Conservation (phyloP, 148 eudicot genomes). For the Camellia granthamiana region DNA sequence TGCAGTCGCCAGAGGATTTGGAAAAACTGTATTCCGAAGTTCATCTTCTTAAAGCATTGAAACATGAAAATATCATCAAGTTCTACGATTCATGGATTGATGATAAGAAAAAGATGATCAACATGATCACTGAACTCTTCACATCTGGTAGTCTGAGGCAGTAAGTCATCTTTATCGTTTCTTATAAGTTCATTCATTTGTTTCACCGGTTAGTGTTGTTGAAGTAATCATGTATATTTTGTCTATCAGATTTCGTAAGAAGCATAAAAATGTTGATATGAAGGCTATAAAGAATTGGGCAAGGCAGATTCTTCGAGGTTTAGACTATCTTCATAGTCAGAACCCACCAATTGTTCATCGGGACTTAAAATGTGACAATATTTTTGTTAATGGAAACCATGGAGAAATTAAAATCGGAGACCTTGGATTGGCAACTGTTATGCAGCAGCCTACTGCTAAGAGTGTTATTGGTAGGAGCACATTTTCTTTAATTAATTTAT, state of each 20-base stretch:
- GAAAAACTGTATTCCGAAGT: slow-evolving; percentile 76
- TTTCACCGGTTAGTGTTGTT: not conserved
- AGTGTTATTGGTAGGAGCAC: slow-evolving; percentile 70
- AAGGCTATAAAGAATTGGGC: slow-evolving; percentile 96
- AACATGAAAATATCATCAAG: slow-evolving; percentile 77
- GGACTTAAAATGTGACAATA: slow-evolving; percentile 90
- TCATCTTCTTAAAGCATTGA: slow-evolving; percentile 66
- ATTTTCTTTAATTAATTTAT: not conserved
- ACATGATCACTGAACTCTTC: slow-evolving; percentile 94
- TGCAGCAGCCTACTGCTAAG: slow-evolving; percentile 68
- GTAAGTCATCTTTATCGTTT: slow-evolving; percentile 39
- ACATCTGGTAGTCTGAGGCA: slow-evolving; percentile 90
- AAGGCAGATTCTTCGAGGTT: slow-evolving; percentile 79
- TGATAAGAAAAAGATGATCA: slow-evolving; percentile 73
- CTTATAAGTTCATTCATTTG: not conserved
- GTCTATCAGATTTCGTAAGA: slow-evolving; percentile 58
- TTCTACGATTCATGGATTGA: slow-evolving; percentile 89
- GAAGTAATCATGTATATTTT: slow-evolving; percentile 16
- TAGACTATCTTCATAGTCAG: slow-evolving; percentile 80
- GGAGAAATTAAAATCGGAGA: slow-evolving; percentile 96
- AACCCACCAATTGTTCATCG: slow-evolving; percentile 77
- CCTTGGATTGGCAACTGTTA: slow-evolving; percentile 79
- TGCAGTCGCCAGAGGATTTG: slow-evolving; percentile 62
- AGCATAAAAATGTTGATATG: slow-evolving; percentile 80
- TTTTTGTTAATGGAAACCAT: slow-evolving; percentile 79